Evolutionary conservation across 208 protist genomes (phyloP).

Genomic region (Acanthamoeba castellanii): DNA sequence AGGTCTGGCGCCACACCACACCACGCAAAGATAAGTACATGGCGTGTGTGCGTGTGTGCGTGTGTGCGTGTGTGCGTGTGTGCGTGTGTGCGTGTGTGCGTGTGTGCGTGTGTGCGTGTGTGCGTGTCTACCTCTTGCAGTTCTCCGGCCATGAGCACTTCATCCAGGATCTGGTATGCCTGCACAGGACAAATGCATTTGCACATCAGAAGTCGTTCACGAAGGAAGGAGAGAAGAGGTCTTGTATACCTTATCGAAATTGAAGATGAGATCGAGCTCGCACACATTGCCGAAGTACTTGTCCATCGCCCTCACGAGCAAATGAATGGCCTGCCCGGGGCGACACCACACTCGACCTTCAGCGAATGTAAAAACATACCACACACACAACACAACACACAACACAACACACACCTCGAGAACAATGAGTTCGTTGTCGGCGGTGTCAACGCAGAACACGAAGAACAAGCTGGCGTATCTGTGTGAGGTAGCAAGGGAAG

Average conservation of each 20-base stretch:
- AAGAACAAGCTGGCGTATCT: constrained; percentile 99
- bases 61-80: background rate
- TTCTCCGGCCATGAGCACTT: constrained; percentile 98
- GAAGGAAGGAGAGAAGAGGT: background rate
- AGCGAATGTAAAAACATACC: background rate
- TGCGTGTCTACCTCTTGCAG: constrained; percentile 93
- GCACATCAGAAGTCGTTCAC: too few species aligned
- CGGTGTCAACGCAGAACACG: constrained; percentile 97
- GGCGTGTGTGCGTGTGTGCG: too few species aligned
- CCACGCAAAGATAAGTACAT: background rate
- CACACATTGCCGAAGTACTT: constrained; percentile 99
- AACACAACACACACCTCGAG: constrained; percentile 90
- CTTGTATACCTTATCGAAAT: constrained; percentile 96
- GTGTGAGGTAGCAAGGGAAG: constrained; percentile 72
- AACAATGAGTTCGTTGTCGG: constrained; percentile 98
- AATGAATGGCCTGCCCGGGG: constrained; percentile 41
- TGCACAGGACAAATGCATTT: constrained; percentile 73
- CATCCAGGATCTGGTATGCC: constrained; percentile 99
- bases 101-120: background rate
- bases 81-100: background rate
- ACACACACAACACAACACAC: background rate
- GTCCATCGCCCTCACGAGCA: constrained; percentile 96
- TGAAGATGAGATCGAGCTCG: constrained; percentile 99
- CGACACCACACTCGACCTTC: background rate
- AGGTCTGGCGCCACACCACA: background rate